A percentile compares a stretch with the other conserved stretches of the same genome.
These are phyloP conservation scores for Cryomyces minteri DNA, from an alignment of 495 filamentous ascomycete species.

Conservation along the genomic window DNA sequence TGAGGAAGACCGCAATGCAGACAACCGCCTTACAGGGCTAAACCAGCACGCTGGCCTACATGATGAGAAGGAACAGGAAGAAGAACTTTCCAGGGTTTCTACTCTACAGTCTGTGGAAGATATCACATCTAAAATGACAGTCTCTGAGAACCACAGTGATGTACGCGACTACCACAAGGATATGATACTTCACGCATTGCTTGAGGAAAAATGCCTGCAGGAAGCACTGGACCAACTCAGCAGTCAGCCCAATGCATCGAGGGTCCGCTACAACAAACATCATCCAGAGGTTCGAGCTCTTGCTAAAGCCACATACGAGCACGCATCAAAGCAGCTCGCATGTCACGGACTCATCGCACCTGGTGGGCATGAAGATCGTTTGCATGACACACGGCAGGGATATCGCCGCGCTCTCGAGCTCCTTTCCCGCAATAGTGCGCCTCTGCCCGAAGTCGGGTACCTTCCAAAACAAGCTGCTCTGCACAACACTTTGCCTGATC, in stretches of 20 bases:
- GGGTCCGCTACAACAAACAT: neutral
- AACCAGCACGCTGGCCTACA: no score
- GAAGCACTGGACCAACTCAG: conserved; percentile 6
- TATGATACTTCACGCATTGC: conserved; percentile 11
- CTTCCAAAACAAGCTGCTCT: no score
- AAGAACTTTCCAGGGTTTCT: no score
- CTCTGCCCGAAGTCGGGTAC: neutral
- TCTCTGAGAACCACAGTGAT: no score
- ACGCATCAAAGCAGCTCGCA: conserved; percentile 2
- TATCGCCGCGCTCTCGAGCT: conserved; percentile 1
- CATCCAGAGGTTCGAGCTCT: conserved; percentile 11
- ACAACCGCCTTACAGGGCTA: no score
- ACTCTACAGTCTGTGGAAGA: no score
- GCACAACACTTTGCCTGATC: no score
- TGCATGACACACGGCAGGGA: conserved; percentile 3
- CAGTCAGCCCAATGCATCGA: neutral
- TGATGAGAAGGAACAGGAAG: no score
- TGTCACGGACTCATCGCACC: neutral
- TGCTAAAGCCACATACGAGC: conserved; percentile 5
- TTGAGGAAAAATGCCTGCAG: conserved; percentile 10
- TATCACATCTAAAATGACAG: no score
- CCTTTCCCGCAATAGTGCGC: neutral
- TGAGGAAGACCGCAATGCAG: no score
- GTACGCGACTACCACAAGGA: conserved; percentile 4
- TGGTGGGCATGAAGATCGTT: neutral